Base-by-base conservation (phyloP, 2,329 filamentous ascomycete species). In the Clonostachys rosea region DNA sequence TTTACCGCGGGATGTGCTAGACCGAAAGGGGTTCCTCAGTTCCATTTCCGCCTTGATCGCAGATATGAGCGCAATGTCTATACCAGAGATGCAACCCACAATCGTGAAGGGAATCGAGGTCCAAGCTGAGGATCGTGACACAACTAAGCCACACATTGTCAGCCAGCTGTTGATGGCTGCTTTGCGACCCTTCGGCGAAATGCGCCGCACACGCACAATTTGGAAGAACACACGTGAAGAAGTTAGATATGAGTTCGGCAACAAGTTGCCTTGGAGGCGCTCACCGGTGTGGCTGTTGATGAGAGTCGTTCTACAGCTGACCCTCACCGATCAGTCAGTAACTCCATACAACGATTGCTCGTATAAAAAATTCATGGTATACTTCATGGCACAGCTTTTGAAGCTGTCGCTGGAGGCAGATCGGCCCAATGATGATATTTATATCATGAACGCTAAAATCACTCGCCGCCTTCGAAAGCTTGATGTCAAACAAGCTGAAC, bases 141-240 rank as follows among this genome's bases (percentile, higher is more conserved):
- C 75, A 0, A 60, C 59, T 0, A 46, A 76, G 45, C 79, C 79
- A 0, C 63, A 57, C 9, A 57, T 80, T 33, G 67, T 83, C 0
- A 80, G 74, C 0, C 70, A 80, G 36, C 64, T 77, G 34, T 63
- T 71, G 7, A 40, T 54, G 1, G 63, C 64, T 0, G 59, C 75
- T 14, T 47, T 79, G 5, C 58, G 60, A 12, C 59, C 67, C 10
- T 17, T 45, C 9, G 48, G 70, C 5, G 74, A 75, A 1, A 44
- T 49, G 2, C 45, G 55, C 1, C 46, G 52, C 7, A 12, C 57
- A 1, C 51, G 50, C 0, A 5, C 42, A 0, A 58, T 83, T n/a
- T 61, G 51, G 40, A 84, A 83, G 49, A 64, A 74, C 33, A 76
- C 74, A 1, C 71, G 76, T 3, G 78, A 83, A 37, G 78, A 83